Evolutionary conservation across 352 stramenopile species (phyloP).

Genomic region (Thraustochytrium striatum): DNA sequence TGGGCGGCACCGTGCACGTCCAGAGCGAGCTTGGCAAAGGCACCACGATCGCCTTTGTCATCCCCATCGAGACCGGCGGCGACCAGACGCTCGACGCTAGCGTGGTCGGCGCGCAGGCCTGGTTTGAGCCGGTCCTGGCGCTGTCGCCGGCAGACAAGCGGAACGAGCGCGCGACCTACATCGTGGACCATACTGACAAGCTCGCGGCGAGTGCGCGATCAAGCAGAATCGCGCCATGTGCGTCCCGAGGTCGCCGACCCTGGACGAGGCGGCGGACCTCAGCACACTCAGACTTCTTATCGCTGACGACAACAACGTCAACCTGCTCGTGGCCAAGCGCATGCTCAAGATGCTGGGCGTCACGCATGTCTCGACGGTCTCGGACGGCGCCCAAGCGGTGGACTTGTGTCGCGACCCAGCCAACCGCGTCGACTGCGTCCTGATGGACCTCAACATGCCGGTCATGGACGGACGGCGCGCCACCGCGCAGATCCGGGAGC

Average conservation of each 20-base stretch:
- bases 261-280: too few species aligned
- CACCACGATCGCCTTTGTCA: slow-evolving; percentile 70
- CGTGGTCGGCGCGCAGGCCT: not conserved
- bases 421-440: not conserved
- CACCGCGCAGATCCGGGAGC: slow-evolving; percentile 22
- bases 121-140: too few species aligned
- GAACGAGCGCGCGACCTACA: not conserved
- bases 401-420: slow-evolving; percentile 1
- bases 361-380: not conserved
- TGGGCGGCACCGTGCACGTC: slow-evolving; percentile 67
- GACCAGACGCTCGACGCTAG: not conserved
- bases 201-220: too few species aligned
- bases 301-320: slow-evolving; percentile 50
- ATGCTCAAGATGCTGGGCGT: slow-evolving; percentile 65
- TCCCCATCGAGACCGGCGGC: slow-evolving; percentile 56
- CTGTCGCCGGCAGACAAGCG: too few species aligned
- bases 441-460: slow-evolving; percentile 46
- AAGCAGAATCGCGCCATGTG: not conserved
- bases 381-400: slow-evolving; percentile 5
- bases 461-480: slow-evolving; percentile 10
- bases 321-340: slow-evolving; percentile 62
- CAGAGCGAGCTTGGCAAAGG: slow-evolving; percentile 74
- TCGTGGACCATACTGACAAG: not conserved
- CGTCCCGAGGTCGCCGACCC: not conserved
- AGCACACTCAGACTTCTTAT: slow-evolving; percentile 60